Evolutionary conservation across 1,139 yeast species (phyloP), one percentile per base, ranked within the genome.

Genomic region (Diutina pseudorugosa): DNA sequence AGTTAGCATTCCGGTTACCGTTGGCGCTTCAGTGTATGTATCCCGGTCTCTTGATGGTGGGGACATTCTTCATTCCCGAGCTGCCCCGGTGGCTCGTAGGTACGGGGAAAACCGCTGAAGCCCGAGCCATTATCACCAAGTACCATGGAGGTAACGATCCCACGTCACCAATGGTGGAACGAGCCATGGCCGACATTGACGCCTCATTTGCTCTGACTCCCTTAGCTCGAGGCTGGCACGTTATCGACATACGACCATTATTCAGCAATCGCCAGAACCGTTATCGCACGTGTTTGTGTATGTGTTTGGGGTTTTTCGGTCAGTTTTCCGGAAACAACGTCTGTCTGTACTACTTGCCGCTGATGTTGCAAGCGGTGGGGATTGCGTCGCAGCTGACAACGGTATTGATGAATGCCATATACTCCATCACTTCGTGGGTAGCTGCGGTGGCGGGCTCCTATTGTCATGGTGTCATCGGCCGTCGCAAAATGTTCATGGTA

Each of bases 21-120:
- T 14, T 41, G 12, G 44, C 44, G 6, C 19, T 41, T 11, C 44
- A 41, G 25, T 18, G 23, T 9, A 41, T 41, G 44, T 41, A n/a
- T 20, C 44, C 44, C 4, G 44, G 44, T 19, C 21, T 41, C 11
- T 9, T 41, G n/a, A 7, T 18, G 16, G 25, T 41, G n/a, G 21
- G 21, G n/a, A 19, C 23, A 6, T 41, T n/a, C 11, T 41, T 41
- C n/a, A 41, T 41, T 20, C 44, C 44, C 16, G 44, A 41, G n/a
- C 44, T 41, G 44, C 44, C 44, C 6, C 44, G 44, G 25, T 41
- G 44, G 44, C 65, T 78, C 41, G 68, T 79, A 11, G 63, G 72
- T n/a, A 18, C 66, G 66, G 30, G 72, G 71, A 4, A 70, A 33
- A 56, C 64, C 16, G 67, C 66, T 2, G 65, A 67, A 20, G 83